Base-by-base conservation (phyloP, 2,329 filamentous ascomycete genomes). In the Elsinoe australis region DNA sequence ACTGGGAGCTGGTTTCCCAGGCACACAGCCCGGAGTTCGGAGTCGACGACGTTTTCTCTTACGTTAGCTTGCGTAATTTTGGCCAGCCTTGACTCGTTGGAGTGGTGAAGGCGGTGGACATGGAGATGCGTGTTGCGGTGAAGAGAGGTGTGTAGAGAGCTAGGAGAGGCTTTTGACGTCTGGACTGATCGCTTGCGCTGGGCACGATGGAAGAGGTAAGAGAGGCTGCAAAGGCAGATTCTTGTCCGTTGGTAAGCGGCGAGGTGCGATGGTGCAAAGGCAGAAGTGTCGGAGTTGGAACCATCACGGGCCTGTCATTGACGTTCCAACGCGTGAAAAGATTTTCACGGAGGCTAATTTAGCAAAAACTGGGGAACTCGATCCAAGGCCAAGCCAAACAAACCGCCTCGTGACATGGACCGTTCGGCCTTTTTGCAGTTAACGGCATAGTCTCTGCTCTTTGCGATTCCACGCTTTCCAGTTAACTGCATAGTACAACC, bases 401-500 rank as follows among this genome's bases (percentile, higher is more conserved):
- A 14, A 26, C 14, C 17, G n/a, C 17, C 26, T 29, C 39, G 24
- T 44, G 39, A 32, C 39, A 26, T 19, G 28, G 39, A 15, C 21
- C 24, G 39, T 31, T 31, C 39, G 26, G 22, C 22, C 31, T 22
- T 29, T 31, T 31, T 44, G 39, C 39, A 44, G 39, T 31, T 39
- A 39, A 39, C 35, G 35, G 35, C 35, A 39, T 39, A 39, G 35
- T 39, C 15, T 22, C n/a, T n/a, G n/a, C n/a, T n/a, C n/a, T n/a
- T n/a, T n/a, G n/a, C n/a, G n/a, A n/a, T n/a, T n/a, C n/a, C 36
- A 19, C 36, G 45, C 45, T 48, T 48, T 48, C 32, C 45, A 48
- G 32, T 48, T 48, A 48, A 48, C 45, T 48, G 45, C 45, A 48
- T 48, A 48, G 45, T 24, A 18, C 24, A 18, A 35, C 33, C 45